Evolutionary conservation across 164 flowering plant species (phyloP).

Genomic region (Aristolochia contorta): DNA sequence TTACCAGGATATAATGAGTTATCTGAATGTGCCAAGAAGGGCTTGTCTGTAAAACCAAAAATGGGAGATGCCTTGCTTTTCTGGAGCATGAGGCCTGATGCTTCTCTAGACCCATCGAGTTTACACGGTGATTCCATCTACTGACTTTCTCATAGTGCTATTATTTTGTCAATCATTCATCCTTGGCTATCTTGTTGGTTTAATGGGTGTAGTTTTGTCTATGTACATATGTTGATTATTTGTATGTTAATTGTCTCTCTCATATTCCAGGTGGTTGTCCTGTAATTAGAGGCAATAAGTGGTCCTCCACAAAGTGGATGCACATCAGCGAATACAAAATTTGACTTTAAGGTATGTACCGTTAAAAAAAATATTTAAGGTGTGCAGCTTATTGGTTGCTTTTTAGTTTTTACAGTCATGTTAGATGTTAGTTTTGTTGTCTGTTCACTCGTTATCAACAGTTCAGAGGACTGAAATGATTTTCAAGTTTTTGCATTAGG

Average conservation of each 20-base stretch:
- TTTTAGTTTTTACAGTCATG: neutral
- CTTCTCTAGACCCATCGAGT: slow-evolving; percentile 76
- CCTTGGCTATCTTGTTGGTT: no score
- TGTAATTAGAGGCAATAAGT: slow-evolving; percentile 84
- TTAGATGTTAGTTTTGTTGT: neutral
- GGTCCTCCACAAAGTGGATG: slow-evolving; percentile 95
- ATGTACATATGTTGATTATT: neutral
- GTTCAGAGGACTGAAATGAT: no score
- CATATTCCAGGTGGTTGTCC: slow-evolving; percentile 69
- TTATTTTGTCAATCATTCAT: no score
- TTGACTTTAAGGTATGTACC: slow-evolving; percentile 15
- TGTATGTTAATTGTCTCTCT: slow-evolving; percentile 2
- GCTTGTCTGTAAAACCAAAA: slow-evolving; percentile 74
- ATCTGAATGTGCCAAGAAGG: slow-evolving; percentile 75
- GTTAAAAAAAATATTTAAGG: neutral
- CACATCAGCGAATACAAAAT: slow-evolving; percentile 64
- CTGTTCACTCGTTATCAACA: no score
- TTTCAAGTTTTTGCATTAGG: no score
- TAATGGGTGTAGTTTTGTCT: neutral
- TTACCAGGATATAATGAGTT: slow-evolving; percentile 74
- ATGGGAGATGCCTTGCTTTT: slow-evolving; percentile 94
- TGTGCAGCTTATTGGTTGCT: neutral
- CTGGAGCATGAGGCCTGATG: slow-evolving; percentile 96
- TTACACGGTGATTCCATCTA: slow-evolving; percentile 54
- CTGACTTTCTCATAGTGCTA: no score